These are phyloP conservation scores for Colletotrichum navitas DNA, from an alignment of 2,329 filamentous ascomycete genomes.

Conservation along the genomic window DNA sequence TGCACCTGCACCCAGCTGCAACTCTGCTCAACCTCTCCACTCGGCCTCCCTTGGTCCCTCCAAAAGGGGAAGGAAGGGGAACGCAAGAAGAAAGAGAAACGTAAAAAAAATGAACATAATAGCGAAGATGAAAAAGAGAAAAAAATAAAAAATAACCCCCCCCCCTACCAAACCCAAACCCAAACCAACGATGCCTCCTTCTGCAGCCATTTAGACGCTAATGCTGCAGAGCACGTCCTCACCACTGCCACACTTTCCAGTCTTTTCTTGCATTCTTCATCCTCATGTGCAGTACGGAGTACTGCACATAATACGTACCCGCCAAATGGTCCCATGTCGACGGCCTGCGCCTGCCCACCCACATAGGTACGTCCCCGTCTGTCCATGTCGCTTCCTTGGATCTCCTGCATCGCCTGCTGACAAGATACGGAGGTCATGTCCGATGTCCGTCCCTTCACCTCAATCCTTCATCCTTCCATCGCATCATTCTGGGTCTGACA, in stretches of 20 bases:
- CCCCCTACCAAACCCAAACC: not conserved
- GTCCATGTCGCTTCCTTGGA: constrained; percentile 22
- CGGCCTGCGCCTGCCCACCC: constrained; percentile 5
- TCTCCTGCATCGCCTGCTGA: constrained; percentile 20
- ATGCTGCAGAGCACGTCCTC: constrained; percentile 25
- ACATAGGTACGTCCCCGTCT: not conserved
- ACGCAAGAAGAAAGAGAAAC: not conserved
- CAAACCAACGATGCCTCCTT: not conserved
- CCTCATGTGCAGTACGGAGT: too few species aligned
- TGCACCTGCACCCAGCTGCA: not conserved
- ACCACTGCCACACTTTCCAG: constrained; percentile 1
- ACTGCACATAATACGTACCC: not conserved
- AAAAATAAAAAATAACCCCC: too few species aligned
- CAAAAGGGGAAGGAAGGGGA: not conserved
- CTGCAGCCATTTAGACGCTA: constrained; percentile 13
- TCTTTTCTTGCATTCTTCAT: constrained; percentile 16
- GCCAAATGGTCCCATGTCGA: constrained; percentile 5
- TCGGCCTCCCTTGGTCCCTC: not conserved
- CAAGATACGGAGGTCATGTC: not conserved
- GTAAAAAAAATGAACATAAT: too few species aligned
- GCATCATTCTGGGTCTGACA: constrained; percentile 1
- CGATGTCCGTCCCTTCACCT: not conserved
- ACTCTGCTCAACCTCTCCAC: not conserved
- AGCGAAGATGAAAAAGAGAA: not conserved
- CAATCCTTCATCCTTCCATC: constrained; percentile 17